Evolutionary conservation across 225 moss, liverwort and hornwort genomes (phyloP), one percentile per base, ranked within the genome.

Genomic region (Neckera pumila): DNA sequence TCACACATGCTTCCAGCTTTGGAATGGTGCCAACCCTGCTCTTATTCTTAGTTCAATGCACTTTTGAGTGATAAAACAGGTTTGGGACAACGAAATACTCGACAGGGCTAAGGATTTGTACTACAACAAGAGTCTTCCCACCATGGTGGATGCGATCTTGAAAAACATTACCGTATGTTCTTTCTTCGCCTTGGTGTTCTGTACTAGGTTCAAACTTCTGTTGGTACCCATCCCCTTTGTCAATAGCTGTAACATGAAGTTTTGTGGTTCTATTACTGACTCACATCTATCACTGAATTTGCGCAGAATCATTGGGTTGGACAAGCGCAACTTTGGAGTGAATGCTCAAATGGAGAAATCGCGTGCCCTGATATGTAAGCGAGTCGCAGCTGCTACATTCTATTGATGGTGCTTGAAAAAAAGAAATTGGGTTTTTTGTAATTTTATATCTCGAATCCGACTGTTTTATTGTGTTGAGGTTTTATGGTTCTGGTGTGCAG

Each of bases 51-150:
- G 13, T 51, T 59, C 82, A 78, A 25, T 83, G 34, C 83, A 59
- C 73, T 87, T 57, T 77, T 82, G 91, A 67, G 62, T 83, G 84
- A 67, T 22, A 40, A 81, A 12, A 77, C 90, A 96, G 95, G 86
- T 98, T 69, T 98, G 97, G 97, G 98, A 97, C 85, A 90, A 45
- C 40, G 97, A 98, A 84, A 91, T 98, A 72, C 94, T 96, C 51
- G 93, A 87, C 82, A 93, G 90, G 84, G 94, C 92, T 61, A 96
- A 91, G 87, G 92, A 97, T 86, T 89, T 94, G 33, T 89, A 94
- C 80, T 95, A 93, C 62, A 93, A 87, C 38, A 69, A 82, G 47
- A 91, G 95, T 84, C 91, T 97, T 34, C 79, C 88, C 30, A 90
- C 91, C 45, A 92, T 96, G 88, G 92, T 93, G 36, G 87, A 90